These are phyloP conservation scores for Beta lomatogona DNA, from an alignment of 179 eudicot genomes.

Conservation along the genomic window DNA sequence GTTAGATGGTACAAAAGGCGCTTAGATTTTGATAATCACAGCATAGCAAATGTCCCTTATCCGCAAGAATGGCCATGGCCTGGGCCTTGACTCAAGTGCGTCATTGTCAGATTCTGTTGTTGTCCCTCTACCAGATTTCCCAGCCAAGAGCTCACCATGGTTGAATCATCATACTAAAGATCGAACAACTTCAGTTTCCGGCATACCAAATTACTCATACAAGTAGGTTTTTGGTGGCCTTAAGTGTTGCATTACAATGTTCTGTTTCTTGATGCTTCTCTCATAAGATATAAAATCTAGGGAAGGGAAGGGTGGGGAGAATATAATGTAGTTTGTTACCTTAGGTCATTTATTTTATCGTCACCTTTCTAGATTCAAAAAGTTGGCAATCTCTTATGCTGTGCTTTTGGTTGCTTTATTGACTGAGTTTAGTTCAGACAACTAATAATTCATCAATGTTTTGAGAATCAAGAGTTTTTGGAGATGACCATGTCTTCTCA, in stretches of 20 bases:
- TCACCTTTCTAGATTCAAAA: too few species aligned
- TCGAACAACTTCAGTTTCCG: conserved; percentile 60
- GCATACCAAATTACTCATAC: conserved; percentile 74
- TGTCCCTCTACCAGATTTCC: conserved; percentile 41
- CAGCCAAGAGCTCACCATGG: conserved; percentile 55
- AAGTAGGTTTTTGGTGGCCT: conserved; percentile 55
- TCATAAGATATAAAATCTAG: too few species aligned
- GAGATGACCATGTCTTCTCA: neutral
- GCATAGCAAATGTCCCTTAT: conserved; percentile 47
- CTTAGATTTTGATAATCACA: conserved; percentile 38
- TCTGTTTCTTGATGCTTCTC: neutral
- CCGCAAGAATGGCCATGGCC: conserved; percentile 59
- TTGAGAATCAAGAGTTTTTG: neutral
- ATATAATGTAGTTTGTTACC: neutral
- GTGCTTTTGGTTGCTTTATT: neutral
- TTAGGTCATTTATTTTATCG: neutral
- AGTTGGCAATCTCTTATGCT: neutral
- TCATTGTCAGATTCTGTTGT: conserved; percentile 49
- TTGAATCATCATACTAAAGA: conserved; percentile 61
- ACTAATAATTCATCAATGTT: neutral
- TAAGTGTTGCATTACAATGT: neutral
- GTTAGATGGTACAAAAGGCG: conserved; percentile 66
- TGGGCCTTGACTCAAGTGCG: conserved; percentile 56
- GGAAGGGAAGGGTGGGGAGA: neutral
- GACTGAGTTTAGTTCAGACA: neutral